Evolutionary conservation across 345 rosid species (phyloP).

Genomic region (Hibiscus trionum): DNA sequence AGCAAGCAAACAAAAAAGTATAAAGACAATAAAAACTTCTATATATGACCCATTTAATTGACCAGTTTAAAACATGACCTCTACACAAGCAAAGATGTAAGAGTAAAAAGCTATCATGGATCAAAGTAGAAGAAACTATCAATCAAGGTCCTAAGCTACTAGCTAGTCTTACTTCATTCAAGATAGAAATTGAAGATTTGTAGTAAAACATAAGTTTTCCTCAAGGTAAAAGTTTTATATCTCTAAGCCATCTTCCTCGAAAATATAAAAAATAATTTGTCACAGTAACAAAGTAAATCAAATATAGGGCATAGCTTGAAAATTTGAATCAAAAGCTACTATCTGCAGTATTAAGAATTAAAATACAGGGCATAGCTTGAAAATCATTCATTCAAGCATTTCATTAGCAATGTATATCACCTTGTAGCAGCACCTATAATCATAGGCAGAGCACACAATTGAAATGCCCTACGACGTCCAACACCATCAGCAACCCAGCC

Average conservation of each 20-base stretch:
- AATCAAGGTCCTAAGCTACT: background rate
- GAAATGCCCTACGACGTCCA: conserved; percentile 89
- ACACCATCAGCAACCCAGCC: conserved; percentile 79
- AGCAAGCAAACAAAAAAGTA: background rate
- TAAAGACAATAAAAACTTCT: background rate
- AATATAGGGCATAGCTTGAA: background rate
- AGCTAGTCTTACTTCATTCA: conserved; percentile 2
- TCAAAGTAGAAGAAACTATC: conserved; percentile 1
- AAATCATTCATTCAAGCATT: conserved; percentile 8
- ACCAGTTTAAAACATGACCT: background rate
- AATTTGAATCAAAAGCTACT: background rate
- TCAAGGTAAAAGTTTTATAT: background rate
- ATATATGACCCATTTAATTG: background rate
- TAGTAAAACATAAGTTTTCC: background rate
- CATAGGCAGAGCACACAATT: conserved; percentile 84
- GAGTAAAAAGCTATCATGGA: background rate
- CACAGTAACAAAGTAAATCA: background rate
- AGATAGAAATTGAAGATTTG: background rate
- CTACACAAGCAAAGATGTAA: background rate
- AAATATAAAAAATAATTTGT: no score
- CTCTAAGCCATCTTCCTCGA: background rate
- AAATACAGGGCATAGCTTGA: background rate
- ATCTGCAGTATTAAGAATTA: background rate
- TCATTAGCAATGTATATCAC: conserved; percentile 24
- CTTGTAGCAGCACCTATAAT: conserved; percentile 77